A percentile compares a stretch with the other conserved stretches of the same genome.
Conservation (phyloP, 192 early-diverging fungal species). For the Diversispora epigaea region DNA sequence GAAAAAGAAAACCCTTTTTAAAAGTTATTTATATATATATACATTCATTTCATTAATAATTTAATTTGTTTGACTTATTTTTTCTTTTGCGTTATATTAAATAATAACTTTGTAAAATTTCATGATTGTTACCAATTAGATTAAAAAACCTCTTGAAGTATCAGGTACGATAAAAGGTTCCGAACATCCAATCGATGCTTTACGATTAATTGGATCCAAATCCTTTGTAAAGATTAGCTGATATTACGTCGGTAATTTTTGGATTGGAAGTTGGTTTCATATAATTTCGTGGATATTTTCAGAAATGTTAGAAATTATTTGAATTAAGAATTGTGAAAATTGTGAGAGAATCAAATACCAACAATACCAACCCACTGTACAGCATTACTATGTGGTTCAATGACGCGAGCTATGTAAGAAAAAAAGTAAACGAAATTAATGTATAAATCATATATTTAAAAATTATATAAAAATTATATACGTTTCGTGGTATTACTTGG, state of each 20-base stretch:
- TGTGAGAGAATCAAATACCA: too few relatives aligned
- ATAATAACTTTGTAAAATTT: constrained; percentile 1
- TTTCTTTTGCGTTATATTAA: background rate
- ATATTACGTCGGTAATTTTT: background rate
- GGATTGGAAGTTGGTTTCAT: constrained; percentile 2
- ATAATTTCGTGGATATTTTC: background rate
- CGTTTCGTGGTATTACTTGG: too few relatives aligned
- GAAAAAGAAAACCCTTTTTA: too few relatives aligned
- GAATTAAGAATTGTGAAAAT: background rate
- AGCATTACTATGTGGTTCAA: constrained; percentile 11
- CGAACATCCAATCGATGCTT: background rate
- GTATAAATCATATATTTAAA: too few relatives aligned
- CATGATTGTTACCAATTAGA: background rate
- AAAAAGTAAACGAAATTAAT: background rate
- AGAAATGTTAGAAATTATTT: background rate
- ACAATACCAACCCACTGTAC: background rate
- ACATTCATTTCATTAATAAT: too few relatives aligned
- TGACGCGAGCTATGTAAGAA: background rate
- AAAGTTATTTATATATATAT: too few relatives aligned
- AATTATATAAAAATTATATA: too few relatives aligned
- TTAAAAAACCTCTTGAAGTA: constrained; percentile 4
- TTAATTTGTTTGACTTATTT: too few relatives aligned
- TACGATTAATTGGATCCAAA: constrained; percentile 3
- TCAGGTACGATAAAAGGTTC: constrained; percentile 2
- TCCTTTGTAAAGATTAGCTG: constrained; percentile 1